Evolutionary conservation across 371 early-diverging fungal genomes (phyloP), one percentile per base, ranked within the genome.

Genomic region (Funneliformis caledonium): DNA sequence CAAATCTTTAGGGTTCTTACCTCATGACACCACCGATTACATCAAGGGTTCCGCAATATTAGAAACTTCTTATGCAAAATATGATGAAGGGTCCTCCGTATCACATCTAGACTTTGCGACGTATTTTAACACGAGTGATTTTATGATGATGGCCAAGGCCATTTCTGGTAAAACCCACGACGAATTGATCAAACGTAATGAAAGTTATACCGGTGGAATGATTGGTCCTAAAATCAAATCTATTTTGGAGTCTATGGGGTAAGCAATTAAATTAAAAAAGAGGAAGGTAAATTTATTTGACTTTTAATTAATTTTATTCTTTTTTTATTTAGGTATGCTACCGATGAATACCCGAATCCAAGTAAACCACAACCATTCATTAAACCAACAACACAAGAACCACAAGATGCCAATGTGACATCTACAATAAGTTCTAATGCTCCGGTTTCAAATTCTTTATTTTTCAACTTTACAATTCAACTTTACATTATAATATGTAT

Each of bases 141-240:
- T 88, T 77, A 79, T 92, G 14, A 92, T 92, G 92, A 76, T 82
- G 3, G 85, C 82, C 67, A 81, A 83, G 82, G 81, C 82, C 56
- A 85, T 83, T 9, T 80, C 82, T 42, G 87, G 86, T 10, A 37
- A 81, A 14, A 82, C 81, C 1, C 43, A 86, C 10, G 9, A 74
- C 0, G 82, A 84, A 4, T 83, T 73, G 1, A 75, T 86, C 43
- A 14, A 5, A 10, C 14, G 19, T 37, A 56, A 56, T 9, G 82
- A 82, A 31, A 52, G 47, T 26, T 81, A 76, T 70, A 2, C 16
- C 22, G 78, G 72, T 9, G 87, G 87, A 11, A 85, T 88, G 9
- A 22, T 88, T 60, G 90, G 90, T 0, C 88, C 89, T 0, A 77
- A 83, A n/a, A 60, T 87, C 14, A 22, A 82, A 10, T 82, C 60